Evolutionary conservation across 2,329 filamentous ascomycete genomes (phyloP).

Genomic region (Penicillium crustosum): DNA sequence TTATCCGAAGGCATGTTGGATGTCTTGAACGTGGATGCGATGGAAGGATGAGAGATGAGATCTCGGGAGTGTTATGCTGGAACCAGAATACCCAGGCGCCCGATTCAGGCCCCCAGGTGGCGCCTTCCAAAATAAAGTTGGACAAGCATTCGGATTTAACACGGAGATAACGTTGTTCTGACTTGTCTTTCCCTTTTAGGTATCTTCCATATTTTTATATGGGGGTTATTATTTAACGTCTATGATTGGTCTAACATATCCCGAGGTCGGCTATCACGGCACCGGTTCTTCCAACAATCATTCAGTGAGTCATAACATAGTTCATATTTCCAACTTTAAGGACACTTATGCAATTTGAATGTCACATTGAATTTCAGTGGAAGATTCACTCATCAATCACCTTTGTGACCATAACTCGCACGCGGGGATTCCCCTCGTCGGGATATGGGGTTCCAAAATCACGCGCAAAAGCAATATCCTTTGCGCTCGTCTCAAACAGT

Average conservation of each 20-base stretch:
- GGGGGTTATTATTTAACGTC: neutral
- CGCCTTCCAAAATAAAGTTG: neutral
- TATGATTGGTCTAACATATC: neutral
- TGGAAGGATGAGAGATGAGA: neutral
- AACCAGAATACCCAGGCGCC: neutral
- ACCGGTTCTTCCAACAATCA: neutral
- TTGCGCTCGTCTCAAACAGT: constrained; percentile 13
- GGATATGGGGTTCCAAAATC: constrained; percentile 19
- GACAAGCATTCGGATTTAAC: constrained; percentile 7
- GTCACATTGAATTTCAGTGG: neutral
- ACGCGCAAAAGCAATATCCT: constrained; percentile 16
- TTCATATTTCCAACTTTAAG: neutral
- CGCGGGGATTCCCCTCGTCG: constrained; percentile 9
- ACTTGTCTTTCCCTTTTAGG: neutral
- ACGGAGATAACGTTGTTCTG: neutral
- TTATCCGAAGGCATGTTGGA: constrained; percentile 19
- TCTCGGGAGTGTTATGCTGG: neutral
- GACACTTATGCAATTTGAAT: neutral
- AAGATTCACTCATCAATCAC: constrained; percentile 1
- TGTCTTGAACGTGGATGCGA: neutral
- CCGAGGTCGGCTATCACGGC: neutral
- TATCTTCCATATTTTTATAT: neutral
- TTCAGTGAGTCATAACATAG: neutral
- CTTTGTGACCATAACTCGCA: constrained; percentile 8
- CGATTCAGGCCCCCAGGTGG: neutral